phyloP scores from a whole-genome alignment of 345 rosid genomes.

The Citrus sp. region DNA sequence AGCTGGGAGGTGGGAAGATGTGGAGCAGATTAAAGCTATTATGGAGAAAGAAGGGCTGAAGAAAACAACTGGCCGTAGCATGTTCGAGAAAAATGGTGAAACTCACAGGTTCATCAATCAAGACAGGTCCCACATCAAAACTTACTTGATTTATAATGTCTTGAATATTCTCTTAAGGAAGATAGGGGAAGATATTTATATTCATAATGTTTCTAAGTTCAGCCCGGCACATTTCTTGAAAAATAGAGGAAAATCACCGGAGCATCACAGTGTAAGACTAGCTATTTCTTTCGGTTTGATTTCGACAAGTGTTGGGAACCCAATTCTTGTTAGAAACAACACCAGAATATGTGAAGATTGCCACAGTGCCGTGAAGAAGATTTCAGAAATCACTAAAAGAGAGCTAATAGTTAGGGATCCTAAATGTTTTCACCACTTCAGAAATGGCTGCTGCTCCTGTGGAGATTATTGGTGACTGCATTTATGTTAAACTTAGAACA shows the following conservation, averaged over 20 bases:
- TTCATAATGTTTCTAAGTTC: constrained; percentile 31
- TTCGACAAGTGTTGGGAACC: constrained; percentile 43
- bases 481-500: background rate
- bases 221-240: constrained; percentile 30
- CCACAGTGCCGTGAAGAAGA: constrained; percentile 52
- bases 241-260: constrained; percentile 33
- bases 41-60: constrained; percentile 55
- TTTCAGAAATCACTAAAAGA: constrained; percentile 43
- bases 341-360: constrained; percentile 68
- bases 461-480: constrained; percentile 47
- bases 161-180: constrained; percentile 39
- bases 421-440: constrained; percentile 64
- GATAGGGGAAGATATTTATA: constrained; percentile 36
- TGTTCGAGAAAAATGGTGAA: constrained; percentile 35
- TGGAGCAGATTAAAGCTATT: constrained; percentile 39
- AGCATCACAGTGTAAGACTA: constrained; percentile 53
- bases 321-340: constrained; percentile 53
- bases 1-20: constrained; percentile 74
- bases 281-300: constrained; percentile 61
- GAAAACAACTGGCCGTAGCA: constrained; percentile 41
- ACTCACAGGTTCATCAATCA: constrained; percentile 45
- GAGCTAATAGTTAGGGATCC: constrained; percentile 55
- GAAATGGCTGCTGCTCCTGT: constrained; percentile 50
- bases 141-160: constrained; percentile 41
- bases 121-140: constrained; percentile 37